Base-by-base conservation (phyloP, 805 yeast genomes). In the Metschnikowia lunata region DNA sequence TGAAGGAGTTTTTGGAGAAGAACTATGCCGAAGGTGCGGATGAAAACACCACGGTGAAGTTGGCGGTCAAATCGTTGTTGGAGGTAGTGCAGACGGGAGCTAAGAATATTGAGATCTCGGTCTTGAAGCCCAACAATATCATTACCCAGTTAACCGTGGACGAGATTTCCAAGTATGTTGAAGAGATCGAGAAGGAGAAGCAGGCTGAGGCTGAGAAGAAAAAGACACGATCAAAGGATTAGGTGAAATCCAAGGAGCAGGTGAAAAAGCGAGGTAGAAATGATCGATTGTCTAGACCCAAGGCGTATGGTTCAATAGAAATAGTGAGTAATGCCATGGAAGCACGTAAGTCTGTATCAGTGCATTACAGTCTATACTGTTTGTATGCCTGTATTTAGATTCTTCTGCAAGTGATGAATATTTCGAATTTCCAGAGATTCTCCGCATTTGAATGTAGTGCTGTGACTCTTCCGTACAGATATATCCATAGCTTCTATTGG, bases 1-100 rank as follows among this genome's bases (percentile, higher is more conserved):
- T 93, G 30, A 83, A 95, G 56, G 99, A 93, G 64, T 87, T 90
- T 57, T 76, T 93, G 64, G 99, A 93, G 64, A 90, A 89, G 69
- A 86, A 88, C 59, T 88, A 87, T 69, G 64, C 60, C 48, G 77
- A 82, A 67, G 82, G 78, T 42, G 62, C 78, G 63, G 71, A 76
- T 40, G 88, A 82, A 50, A 80, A 80, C 30, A 84, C 79, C 32
- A 84, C 97, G 18, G 73, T 90, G 44, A 80, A 80, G 55, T 80
- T 93, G 58, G 81, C 97, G 2, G 81, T 93, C 40, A 87, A 86
- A 70, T 82, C 95, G 13, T 74, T 93, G 56, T 75, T 93, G 56
- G 99, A 93, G 66, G 97, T 93, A 39, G 99, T 93, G 23, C 98
- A 93, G 71, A 90, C 97, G 2, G 99, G 99, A 34, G 95, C 97